Conservation (phyloP, 177 flowering plant genomes). For the Vitis hybrid region DNA sequence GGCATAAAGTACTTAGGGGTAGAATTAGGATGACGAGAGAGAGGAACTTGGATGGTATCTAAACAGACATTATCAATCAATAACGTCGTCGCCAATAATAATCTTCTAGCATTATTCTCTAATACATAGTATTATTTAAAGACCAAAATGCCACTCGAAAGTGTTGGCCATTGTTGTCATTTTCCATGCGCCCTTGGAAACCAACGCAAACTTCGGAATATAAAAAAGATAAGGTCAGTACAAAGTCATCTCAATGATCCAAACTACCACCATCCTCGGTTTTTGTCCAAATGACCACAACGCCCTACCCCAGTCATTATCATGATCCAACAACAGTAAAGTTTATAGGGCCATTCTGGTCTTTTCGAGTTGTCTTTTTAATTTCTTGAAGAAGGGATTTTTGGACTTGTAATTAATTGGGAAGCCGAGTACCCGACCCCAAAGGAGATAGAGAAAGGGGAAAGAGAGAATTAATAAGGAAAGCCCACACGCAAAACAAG, state of each 20-base stretch:
- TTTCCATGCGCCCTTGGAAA: slow-evolving; percentile 15
- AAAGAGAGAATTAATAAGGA: slow-evolving; percentile 4
- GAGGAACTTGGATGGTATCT: too few species aligned
- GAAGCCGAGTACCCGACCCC: not conserved
- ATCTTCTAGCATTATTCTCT: too few species aligned
- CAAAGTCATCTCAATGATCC: slow-evolving; percentile 38
- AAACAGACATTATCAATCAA: too few species aligned
- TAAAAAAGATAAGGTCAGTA: slow-evolving; percentile 36
- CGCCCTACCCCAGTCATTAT: slow-evolving; percentile 17
- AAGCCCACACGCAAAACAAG: slow-evolving; percentile 5
- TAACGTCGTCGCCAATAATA: too few species aligned
- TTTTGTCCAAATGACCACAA: slow-evolving; percentile 3
- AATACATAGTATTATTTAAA: not conserved
- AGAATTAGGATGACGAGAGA: too few species aligned
- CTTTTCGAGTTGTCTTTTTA: not conserved
- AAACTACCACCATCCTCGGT: slow-evolving; percentile 30
- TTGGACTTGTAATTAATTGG: too few species aligned
- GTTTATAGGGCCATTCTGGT: slow-evolving; percentile 14
- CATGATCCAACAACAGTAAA: too few species aligned
- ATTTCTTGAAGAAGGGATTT: not conserved
- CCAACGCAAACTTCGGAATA: slow-evolving; percentile 35
- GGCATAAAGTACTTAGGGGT: too few species aligned
- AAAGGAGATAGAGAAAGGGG: not conserved
- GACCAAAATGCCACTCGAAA: slow-evolving; percentile 4
- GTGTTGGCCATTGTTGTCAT: slow-evolving; percentile 19